These are phyloP conservation scores for Phascolomyces articulosus DNA, from an alignment of 371 early-diverging fungal species.

Conservation along the genomic window DNA sequence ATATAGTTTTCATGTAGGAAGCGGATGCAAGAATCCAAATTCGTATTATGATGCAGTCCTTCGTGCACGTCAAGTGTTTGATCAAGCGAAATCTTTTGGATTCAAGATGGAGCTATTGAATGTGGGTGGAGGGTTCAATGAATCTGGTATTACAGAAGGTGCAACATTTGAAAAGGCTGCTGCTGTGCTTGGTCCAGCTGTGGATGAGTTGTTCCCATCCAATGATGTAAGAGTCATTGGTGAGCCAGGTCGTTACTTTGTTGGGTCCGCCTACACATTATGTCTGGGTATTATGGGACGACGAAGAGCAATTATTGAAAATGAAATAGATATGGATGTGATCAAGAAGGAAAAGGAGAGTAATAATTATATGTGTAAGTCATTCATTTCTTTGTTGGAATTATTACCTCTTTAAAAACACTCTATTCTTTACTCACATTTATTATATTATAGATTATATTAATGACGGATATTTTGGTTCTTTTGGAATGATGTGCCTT, in stretches of 20 bases:
- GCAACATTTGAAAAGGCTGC: slow-evolving; percentile 88
- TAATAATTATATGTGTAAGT: slow-evolving; percentile 76
- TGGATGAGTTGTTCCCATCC: slow-evolving; percentile 77
- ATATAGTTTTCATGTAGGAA: slow-evolving; percentile 89
- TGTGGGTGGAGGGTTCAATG: slow-evolving; percentile 94
- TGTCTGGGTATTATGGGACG: slow-evolving; percentile 92
- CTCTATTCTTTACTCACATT: too few species aligned
- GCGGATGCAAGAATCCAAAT: slow-evolving; percentile 87
- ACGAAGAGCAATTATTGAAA: slow-evolving; percentile 43
- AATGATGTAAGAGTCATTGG: slow-evolving; percentile 87
- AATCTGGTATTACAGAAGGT: slow-evolving; percentile 73
- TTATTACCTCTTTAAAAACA: too few species aligned
- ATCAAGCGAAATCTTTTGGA: slow-evolving; percentile 77
- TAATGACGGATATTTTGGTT: too few species aligned
- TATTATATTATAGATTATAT: too few species aligned
- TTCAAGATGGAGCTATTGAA: slow-evolving; percentile 84
- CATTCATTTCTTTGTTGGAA: background rate
- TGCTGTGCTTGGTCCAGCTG: slow-evolving; percentile 72
- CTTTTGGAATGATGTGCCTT: too few species aligned
- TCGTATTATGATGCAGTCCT: slow-evolving; percentile 92
- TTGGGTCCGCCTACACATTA: slow-evolving; percentile 89
- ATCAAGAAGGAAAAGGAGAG: slow-evolving; percentile 16
- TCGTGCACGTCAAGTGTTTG: slow-evolving; percentile 86
- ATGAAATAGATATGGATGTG: slow-evolving; percentile 15
- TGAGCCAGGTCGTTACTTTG: slow-evolving; percentile 98